Evolutionary conservation across 106 monocot species (phyloP).

Genomic region (Dendrobium nobile): DNA sequence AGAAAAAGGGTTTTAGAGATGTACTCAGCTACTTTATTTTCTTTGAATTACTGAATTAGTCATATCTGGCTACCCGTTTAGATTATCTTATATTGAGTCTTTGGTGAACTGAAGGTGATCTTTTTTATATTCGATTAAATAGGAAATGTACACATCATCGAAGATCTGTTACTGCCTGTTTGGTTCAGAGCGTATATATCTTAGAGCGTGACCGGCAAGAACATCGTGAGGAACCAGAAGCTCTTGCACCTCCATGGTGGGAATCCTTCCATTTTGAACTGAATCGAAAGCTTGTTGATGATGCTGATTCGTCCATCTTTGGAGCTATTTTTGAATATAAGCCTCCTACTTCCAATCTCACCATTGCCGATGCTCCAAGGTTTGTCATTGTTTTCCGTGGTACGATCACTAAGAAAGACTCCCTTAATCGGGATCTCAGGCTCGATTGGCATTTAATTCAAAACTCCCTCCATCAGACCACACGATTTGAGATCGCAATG

Average conservation of each 20-base stretch:
- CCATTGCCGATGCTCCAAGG: constrained; percentile 34
- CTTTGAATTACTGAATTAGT: neutral
- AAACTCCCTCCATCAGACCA: constrained; percentile 60
- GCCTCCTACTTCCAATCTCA: constrained; percentile 19
- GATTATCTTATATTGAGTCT: too few species aligned
- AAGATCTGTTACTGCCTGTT: constrained; percentile 69
- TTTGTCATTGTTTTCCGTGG: constrained; percentile 85
- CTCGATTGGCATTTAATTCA: constrained; percentile 64
- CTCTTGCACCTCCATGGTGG: constrained; percentile 88
- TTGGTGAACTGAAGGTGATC: neutral
- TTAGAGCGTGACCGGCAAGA: constrained; percentile 77
- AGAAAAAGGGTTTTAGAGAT: neutral
- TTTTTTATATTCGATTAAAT: neutral
- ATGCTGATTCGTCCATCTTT: constrained; percentile 75
- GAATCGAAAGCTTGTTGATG: constrained; percentile 60
- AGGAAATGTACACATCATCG: constrained; percentile 59
- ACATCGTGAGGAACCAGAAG: constrained; percentile 27
- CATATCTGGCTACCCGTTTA: too few species aligned
- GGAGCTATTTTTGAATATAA: constrained; percentile 75
- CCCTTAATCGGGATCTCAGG: constrained; percentile 52
- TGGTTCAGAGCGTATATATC: constrained; percentile 80
- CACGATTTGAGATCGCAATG: constrained; percentile 62
- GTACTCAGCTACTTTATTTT: neutral
- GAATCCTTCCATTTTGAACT: constrained; percentile 73
- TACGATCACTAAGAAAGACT: constrained; percentile 55